A percentile compares a stretch with the other conserved stretches of the same genome.
phyloP scores from a whole-genome alignment of 495 filamentous ascomycete species.

The Astrothelium macrocarpum region DNA sequence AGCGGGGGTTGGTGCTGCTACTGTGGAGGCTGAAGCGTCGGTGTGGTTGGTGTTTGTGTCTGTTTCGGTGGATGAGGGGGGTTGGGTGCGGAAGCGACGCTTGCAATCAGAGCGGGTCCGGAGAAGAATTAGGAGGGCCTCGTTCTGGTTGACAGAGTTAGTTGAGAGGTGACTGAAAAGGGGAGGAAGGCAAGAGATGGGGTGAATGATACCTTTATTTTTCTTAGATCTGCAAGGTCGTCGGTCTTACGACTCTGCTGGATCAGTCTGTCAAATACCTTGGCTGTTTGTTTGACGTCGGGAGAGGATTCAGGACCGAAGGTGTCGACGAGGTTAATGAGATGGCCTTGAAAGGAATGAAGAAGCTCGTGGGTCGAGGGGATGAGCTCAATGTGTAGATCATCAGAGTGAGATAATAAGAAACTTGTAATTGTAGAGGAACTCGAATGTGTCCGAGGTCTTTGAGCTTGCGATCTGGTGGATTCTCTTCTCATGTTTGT shows the following conservation, averaged over 20 bases:
- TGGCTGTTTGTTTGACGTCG: background rate
- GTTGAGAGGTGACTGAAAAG: background rate
- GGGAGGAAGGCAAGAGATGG: background rate
- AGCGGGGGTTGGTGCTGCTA: no score
- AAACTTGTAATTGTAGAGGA: background rate
- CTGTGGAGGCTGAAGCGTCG: no score
- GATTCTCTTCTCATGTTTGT: background rate
- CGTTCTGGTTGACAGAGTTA: background rate
- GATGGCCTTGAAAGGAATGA: background rate
- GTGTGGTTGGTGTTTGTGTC: no score
- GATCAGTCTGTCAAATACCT: background rate
- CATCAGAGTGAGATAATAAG: background rate
- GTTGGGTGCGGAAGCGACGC: no score
- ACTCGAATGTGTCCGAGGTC: no score
- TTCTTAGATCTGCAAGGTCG: background rate
- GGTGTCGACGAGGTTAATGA: background rate
- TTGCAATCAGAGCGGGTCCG: background rate
- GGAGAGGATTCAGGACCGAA: background rate
- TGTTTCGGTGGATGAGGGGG: no score
- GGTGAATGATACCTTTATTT: background rate
- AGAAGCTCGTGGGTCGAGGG: background rate
- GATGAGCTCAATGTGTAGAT: background rate
- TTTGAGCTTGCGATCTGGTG: background rate
- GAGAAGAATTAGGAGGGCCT: background rate
- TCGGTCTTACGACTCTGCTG: background rate